Evolutionary conservation across 768 basidiomycete genomes (phyloP), one percentile per base, ranked within the genome.

Genomic region (Hirschioporus abietinus): DNA sequence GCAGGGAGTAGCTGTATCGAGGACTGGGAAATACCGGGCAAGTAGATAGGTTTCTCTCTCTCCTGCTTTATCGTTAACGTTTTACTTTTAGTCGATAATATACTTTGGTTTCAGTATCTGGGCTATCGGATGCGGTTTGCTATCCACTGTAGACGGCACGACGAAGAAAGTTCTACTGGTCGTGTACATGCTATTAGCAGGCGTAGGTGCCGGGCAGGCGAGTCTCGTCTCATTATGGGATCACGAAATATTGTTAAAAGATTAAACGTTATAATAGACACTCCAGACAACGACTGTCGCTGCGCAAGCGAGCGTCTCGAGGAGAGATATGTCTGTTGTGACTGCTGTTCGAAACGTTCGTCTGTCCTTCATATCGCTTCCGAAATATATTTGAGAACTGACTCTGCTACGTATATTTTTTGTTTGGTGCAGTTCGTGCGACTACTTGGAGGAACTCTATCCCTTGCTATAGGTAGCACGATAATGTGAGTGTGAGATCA

Each of bases 261-360:
- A 15, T 12, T 15, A 15, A 5, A 15, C 20, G 20, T 5, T 20
- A 63, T 34, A 8, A n/a, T 63, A 87, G 84, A 86, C 84, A 0
- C 70, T 84, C 17, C 84, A 85, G 72, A 89, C 87, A 0, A 89
- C 87, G 0, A 90, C 88, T 0, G 85, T 90, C 7, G 88, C 88
- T 0, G 87, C 85, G 7, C 91, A 93, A 72, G 89, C 90, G 0
- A 87, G 88, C 26, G 91, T 92, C 0, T 75, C 84, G 0, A 77
- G 90, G 52, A 80, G 80, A 57, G 90, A 93, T 68, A 91, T 92
- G 89, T 88, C 88, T 0, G 88, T 90, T 9, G 89, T 91, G 0
- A 92, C 90, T 0, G 86, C 86, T 0, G 82, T 86, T 65, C 81
- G 88, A 63, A 89, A 88, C 72, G 86, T 86, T 65, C 36, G 81